Evolutionary conservation across 2,329 filamentous ascomycete species (phyloP), one percentile per base, ranked within the genome.

Genomic region (Teratosphaeria destructans): DNA sequence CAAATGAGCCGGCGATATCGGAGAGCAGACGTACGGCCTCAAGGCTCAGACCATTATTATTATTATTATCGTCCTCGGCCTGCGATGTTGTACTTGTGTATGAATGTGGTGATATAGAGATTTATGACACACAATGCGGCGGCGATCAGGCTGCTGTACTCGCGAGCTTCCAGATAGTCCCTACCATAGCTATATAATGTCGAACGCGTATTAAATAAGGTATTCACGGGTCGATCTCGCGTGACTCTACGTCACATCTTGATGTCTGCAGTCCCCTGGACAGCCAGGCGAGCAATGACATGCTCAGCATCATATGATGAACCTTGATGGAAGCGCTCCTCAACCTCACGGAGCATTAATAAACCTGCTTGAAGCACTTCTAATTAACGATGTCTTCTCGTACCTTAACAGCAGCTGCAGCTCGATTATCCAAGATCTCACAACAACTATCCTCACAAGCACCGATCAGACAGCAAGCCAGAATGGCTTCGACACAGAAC

Each of bases 401-500:
- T 29, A 52, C 59, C 7, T n/a, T 64, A 32, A 61, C 65, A 27
- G 59, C 62, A 57, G 64, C 66, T 3, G 63, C 64, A 19, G 57
- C 58, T 19, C 57, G 66, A 37, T 56, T 68, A 23, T 55, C 63
- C 7, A 64, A 66, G 49, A 53, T 68, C 53, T 61, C 64, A 1
- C 62, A 65, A 39, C 67, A 69, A 23, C 60, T 70, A 37, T 64
- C 63, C 3, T 64, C 65, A 8, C 67, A 67, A 62, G 61, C 61
- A 14, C 61, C 64, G 0, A 54, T 67, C 43, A 55, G 58, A 49
- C 61, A 64, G 54, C 65, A 69, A 47, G 59, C 67, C 64, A 64
- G 63, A 55, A 68, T 67, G 62, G 68, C 71, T 61, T 65, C 69
- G 32, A 68, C 69, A 35, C 58, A 59, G 11, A 61, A 62, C 12